Percentiles rank a stretch among this genome's conserved stretches.
Conservation (phyloP, 306 rosid species). For the Fagus crenata region DNA sequence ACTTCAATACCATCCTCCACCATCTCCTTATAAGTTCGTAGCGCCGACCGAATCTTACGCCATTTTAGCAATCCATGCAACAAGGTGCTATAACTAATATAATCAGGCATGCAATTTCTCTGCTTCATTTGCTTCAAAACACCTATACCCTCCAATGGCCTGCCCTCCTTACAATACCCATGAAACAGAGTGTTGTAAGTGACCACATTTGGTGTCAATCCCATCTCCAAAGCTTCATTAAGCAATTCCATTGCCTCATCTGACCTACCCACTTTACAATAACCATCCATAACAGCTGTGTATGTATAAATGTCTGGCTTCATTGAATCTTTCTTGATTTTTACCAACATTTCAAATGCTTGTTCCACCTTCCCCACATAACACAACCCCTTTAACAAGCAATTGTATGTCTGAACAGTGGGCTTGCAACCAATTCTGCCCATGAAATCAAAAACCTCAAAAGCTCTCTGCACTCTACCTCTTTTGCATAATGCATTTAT, state of each 20-base stretch:
- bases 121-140: slow-evolving; percentile 64
- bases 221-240: slow-evolving; percentile 53
- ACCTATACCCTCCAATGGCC: slow-evolving; percentile 53
- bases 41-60: slow-evolving; percentile 43
- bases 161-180: slow-evolving; percentile 79
- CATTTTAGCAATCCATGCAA: slow-evolving; percentile 74
- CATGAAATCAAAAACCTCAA: slow-evolving; percentile 56
- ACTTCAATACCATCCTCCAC: slow-evolving; percentile 49
- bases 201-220: slow-evolving; percentile 57
- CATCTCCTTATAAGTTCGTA: slow-evolving; percentile 58
- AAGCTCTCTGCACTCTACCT: slow-evolving; percentile 63
- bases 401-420: slow-evolving; percentile 54
- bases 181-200: slow-evolving; percentile 61
- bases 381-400: slow-evolving; percentile 79
- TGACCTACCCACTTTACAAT: slow-evolving; percentile 77
- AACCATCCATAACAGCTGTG: slow-evolving; percentile 73
- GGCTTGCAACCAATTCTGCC: slow-evolving; percentile 42
- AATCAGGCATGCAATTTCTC: slow-evolving; percentile 58
- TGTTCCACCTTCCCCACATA: slow-evolving; percentile 82
- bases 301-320: slow-evolving; percentile 67
- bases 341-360: slow-evolving; percentile 61
- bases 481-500: slow-evolving; percentile 60
- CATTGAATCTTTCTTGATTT: slow-evolving; percentile 38
- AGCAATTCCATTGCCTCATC: slow-evolving; percentile 77
- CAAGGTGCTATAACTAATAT: slow-evolving; percentile 57